Evolutionary conservation across 1,284 basidiomycete genomes (phyloP), one percentile per base, ranked within the genome.

Genomic region (Lentinula novae-zelandiae): DNA sequence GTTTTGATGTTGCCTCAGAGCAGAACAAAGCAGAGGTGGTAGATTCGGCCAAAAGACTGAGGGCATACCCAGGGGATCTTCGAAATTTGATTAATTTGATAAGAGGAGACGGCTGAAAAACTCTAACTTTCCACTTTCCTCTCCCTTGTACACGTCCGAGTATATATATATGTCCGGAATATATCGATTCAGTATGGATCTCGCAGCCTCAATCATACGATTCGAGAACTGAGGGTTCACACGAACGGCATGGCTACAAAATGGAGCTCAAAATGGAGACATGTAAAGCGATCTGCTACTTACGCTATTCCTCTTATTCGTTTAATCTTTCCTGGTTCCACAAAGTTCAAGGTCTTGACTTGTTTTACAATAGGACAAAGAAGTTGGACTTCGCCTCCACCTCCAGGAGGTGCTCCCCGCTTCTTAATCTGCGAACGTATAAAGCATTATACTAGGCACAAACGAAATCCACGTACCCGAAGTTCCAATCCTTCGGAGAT

Each of bases 131-230:
- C 97, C 97, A 65, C 93, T 94, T 64, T 99, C 97, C 27, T 95
- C 93, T 8, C 96, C 96, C 71, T 97, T 95, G 77, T 98, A 99
- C 12, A 98, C 95, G 68, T 99, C 97, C 1, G 97, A 97, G 72
- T 98, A 97, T 33, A 99, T 85, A 74, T 99, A 98, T 34, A 98
- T 93, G 71, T 99, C 97, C 31, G 96, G 96, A 63, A 99, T 97
- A 74, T 93, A 98, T 3, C 96, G 88, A 70, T 98, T 98, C 40
- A 99, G 81, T 27, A 99, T 82, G 2, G 92, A 92, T 48, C 97
- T 86, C 9, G 94, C 88, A 1, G 95, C 84, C 69, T 98, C 96
- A 60, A 99, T 97, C 88, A 99, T 94, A 52, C 97, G 86, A 73
- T 98, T 98, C 2, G 96, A 95, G 71, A 99, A 94, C 71, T 99